A percentile compares a stretch with the other conserved stretches of the same genome.
phyloP scores from a whole-genome alignment of 495 filamentous ascomycete species.

The Daldinia bambusicola region DNA sequence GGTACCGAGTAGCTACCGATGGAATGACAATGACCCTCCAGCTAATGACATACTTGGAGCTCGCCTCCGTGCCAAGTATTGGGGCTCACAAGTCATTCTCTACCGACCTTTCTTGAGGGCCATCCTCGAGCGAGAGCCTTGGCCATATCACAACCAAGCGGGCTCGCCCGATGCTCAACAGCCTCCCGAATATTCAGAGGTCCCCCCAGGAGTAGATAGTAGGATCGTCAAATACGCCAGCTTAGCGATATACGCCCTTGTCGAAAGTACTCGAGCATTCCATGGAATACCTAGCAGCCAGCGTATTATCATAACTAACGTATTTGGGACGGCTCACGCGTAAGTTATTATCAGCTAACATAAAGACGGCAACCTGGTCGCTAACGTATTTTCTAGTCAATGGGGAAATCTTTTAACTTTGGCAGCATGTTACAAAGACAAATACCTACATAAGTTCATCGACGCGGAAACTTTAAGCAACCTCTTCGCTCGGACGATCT shows the following conservation, averaged over 20 bases:
- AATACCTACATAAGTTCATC: slow-evolving; percentile 63
- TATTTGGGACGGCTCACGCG: slow-evolving; percentile 96
- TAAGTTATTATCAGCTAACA: slow-evolving; percentile 66
- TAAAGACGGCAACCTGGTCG: not conserved
- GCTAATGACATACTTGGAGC: slow-evolving; percentile 82
- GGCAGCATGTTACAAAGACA: slow-evolving; percentile 76
- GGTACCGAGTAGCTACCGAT: slow-evolving; percentile 61
- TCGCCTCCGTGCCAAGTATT: slow-evolving; percentile 91
- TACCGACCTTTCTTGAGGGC: slow-evolving; percentile 81
- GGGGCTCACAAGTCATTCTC: slow-evolving; percentile 89
- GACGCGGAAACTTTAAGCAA: slow-evolving; percentile 58
- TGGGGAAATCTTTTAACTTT: slow-evolving; percentile 95
- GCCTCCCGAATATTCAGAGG: slow-evolving; percentile 40
- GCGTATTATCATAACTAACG: slow-evolving; percentile 88
- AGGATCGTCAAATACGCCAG: slow-evolving; percentile 63
- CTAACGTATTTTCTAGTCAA: slow-evolving; percentile 69
- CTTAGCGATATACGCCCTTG: slow-evolving; percentile 74
- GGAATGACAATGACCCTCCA: slow-evolving; percentile 74
- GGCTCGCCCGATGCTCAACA: slow-evolving; percentile 40
- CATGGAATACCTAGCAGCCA: slow-evolving; percentile 69
- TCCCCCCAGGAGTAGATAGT: slow-evolving; percentile 51
- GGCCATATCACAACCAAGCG: slow-evolving; percentile 40
- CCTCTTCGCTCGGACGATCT: slow-evolving; percentile 73
- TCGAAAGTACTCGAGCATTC: slow-evolving; percentile 87
- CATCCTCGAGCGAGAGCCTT: slow-evolving; percentile 61